Evolutionary conservation across 2,329 filamentous ascomycete genomes (phyloP), one percentile per base, ranked within the genome.

Genomic region (Pseudogymnoascus sp.): DNA sequence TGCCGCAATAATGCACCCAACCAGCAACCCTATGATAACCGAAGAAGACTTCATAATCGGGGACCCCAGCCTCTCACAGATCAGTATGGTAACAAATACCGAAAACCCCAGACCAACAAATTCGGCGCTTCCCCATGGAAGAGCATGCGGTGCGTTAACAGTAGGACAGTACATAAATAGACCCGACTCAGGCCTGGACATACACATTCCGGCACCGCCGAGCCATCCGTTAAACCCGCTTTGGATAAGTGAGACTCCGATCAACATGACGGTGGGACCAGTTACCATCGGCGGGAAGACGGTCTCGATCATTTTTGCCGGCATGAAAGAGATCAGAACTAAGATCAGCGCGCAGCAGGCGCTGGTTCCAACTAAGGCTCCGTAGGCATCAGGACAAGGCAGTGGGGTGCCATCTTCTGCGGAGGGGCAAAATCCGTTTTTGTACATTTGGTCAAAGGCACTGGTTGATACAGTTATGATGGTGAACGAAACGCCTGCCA

Each of bases 61-160:
- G 0, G 89, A 83, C 1, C 91, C 91, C 68, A 93, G 92, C 9
- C 89, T 84, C 74, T 95, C 90, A 72, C 88, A 90, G 11, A 93
- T 72, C 64, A 95, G 87, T 71, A 95, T 93, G 28, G 88, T 89
- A 49, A 88, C 68, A 71, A 93, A 93, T 37, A 93, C 90, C 49
- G 85, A 85, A 76, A 95, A 93, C 0, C 90, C 90, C 1, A 95
- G 82, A 62, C 87, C 90, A 4, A 95, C 83, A 67, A 88, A 91
- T 74, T 95, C 88, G 1, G 90, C 83, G 38, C 86, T 87, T 3
- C 89, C 91, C 91, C 91, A 95, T 18, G 45, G 45, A 1, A 93
- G 79, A 12, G 89, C 81, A 63, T 87, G 87, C 1, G 90, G 88
- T 0, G 89, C 89, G 23, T 77, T 76, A 65, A 88, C 85, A 67